Evolutionary conservation across 805 yeast genomes (phyloP), one percentile per base, ranked within the genome.

Genomic region (Kluyveromyces siamensis): DNA sequence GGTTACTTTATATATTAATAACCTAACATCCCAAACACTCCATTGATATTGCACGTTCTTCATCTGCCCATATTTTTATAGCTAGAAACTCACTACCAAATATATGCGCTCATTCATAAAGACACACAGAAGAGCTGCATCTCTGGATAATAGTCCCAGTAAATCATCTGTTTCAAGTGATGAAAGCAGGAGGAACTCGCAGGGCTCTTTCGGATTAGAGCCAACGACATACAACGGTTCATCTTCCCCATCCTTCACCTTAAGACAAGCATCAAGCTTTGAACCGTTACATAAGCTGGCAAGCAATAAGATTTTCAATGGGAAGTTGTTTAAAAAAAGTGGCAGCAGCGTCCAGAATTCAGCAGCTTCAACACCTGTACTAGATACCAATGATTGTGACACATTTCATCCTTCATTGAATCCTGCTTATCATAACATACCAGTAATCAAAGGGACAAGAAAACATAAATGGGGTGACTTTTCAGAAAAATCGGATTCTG

Each of bases 391-490:
- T 33, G 45, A 43, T 33, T 2, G n/a, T 11, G 45, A 43, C 2
- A 21, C 39, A 13, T 43, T 43, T 38, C 11, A 21, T 2, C 8
- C 27, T 11, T n/a, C 14, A 7, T 2, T 13, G 2, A 19, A 17
- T 18, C 14, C 14, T 25, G 36, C 21, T 2, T 30, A 30, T 30
- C 21, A 43, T 33, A 11, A 17, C 8, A 21, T 33, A 35, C 69
- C 72, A 1, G 60, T 70, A 0, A 75, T 75, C 8, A 66, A 64
- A 35, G 80, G 80, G 8, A 75, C 79, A 13, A 60, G 76, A 33
- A 71, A 73, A 11, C 79, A 75, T 53, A 74, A 73, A 40, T 75
- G 80, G 80, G 78, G 77, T 0, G 58, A 53, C 10, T 50, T 39
- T n/a, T 37, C 52, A 13, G 55, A 56, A 27, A 42, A 41, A 16